Base-by-base conservation (phyloP, 176 grass and related monocot genomes). In the Oryza brachyantha region DNA sequence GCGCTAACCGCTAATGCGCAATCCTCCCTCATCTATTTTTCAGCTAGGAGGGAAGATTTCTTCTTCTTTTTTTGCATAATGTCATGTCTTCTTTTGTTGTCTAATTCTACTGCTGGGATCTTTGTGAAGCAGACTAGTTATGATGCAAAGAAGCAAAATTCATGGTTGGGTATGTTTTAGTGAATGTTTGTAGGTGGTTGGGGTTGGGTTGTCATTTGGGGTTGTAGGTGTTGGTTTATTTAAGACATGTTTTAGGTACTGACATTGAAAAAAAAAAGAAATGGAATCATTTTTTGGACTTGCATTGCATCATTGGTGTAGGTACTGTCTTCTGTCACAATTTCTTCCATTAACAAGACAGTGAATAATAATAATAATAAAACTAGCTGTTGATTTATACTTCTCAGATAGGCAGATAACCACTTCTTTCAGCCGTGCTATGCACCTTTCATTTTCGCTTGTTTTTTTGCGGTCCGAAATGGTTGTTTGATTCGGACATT, bases 1-100 rank as follows among this genome's bases (percentile, higher is more conserved):
- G 69, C 7, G 3, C 61, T 10, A 61, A 29, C 24, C 61, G 60
- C 35, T 61, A 42, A n/a, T 28, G 22, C 14, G 1, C 50, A 5
- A 32, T 45, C 54, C 62, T 52, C 83, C 80, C 63, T 72, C 36
- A 42, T 73, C 40, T 50, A 81, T 84, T 90, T 86, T 77, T 31
- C 65, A 78, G 19, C 38, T 59, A 22, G 83, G 84, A 89, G 69
- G 72, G 84, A 41, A 46, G 39, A 13, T 58, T 80, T 40, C 10
- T 43, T 88, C 66, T 79, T 81, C 71, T 61, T 24, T 58, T 14
- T 1, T 41, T 68, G 13, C 19, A 13, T 16, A 46, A 7, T 60
- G 5, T 66, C 16, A 24, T 1, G 16, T 25, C 28, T 16, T 45
- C 37, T 22, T 83, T 61, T 14, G 46, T 2, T 21, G 4, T 60